Base-by-base conservation (phyloP, 1,284 basidiomycete species). In the Ustilago xerochloae region DNA sequence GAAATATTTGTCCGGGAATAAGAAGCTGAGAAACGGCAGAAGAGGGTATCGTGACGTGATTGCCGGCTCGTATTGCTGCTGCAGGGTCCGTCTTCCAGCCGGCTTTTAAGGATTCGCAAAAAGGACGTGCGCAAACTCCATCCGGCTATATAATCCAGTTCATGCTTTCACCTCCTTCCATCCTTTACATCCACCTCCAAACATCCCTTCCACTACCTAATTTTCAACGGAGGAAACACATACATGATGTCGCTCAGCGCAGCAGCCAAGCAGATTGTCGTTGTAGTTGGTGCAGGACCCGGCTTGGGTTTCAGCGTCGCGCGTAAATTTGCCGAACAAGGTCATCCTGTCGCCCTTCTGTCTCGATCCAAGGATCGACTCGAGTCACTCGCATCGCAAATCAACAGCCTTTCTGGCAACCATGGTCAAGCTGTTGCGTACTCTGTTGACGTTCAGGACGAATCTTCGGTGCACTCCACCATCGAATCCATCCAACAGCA, bases 271-370 rank as follows among this genome's bases (percentile, higher is more conserved):
- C 69, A 67, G 22, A 73, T 73, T 32, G 69, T 73, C 2, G 60
- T 73, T 6, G 61, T 73, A 4, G 53, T 60, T 2, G 69, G 69
- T 16, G 69, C 72, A 1, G 72, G 72, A 0, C 66, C 66, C 9
- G 72, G 72, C 1, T 29, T 75, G 12, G 72, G 72, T 6, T 63
- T 66, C 30, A 64, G 68, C 41, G 57, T 71, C 3, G 68, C 68
- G 0, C 55, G 53, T 47, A 64, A 63, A 30, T 71, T 75, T 13
- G 56, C 68, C 18, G 60, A 62, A 20, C 62, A 62, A 12, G 72
- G 72, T 5, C 72, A 75, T 41, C 68, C 72, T 32, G 68, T 71
- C 22, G 72, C 72, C n/a, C 51, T 75, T 9, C 68, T 75, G 4
- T 71, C 68, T 18, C 63, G 72, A 22, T 53, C 59, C 22, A 63